phyloP scores from a whole-genome alignment of 257 asterid species.

The Orobanche coerulescens region DNA sequence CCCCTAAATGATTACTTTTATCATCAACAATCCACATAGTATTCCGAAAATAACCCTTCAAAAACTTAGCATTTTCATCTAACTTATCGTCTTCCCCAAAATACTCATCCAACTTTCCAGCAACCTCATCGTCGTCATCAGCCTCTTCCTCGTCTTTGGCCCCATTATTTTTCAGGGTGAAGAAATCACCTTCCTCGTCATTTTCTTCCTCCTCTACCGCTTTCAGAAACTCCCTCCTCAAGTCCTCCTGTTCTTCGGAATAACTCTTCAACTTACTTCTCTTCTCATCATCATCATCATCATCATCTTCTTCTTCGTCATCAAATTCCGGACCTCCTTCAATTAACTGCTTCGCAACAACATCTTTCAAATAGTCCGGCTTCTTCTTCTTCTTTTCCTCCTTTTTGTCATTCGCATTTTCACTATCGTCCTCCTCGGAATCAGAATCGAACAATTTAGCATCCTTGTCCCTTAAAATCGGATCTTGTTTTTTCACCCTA shows the following conservation, averaged over 20 bases:
- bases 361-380: conserved; percentile 76
- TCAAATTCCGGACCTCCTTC: conserved; percentile 64
- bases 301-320: conserved; percentile 31
- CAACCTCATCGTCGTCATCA: conserved; percentile 30
- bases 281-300: conserved; percentile 19
- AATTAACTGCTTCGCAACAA: conserved; percentile 53
- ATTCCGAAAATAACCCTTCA: conserved; percentile 55
- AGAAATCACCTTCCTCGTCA: conserved; percentile 41
- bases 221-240: conserved; percentile 40
- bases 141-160: conserved; percentile 26
- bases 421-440: conserved; percentile 23
- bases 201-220: conserved; percentile 34
- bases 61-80: conserved; percentile 41
- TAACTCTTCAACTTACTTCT: conserved; percentile 39
- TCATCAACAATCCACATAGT: conserved; percentile 55
- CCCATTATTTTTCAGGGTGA: conserved; percentile 40
- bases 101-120: conserved; percentile 45
- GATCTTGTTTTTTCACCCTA: conserved; percentile 58
- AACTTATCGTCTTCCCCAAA: conserved; percentile 65
- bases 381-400: conserved; percentile 27
- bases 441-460: conserved; percentile 56
- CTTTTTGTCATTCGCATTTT: conserved; percentile 8
- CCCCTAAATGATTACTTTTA: conserved; percentile 20
- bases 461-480: conserved; percentile 44
- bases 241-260: conserved; percentile 62